A percentile compares a stretch with the other conserved stretches of the same genome.
phyloP scores from a whole-genome alignment of 352 stramenopile genomes.

The Globisporangium acanthophoron region DNA sequence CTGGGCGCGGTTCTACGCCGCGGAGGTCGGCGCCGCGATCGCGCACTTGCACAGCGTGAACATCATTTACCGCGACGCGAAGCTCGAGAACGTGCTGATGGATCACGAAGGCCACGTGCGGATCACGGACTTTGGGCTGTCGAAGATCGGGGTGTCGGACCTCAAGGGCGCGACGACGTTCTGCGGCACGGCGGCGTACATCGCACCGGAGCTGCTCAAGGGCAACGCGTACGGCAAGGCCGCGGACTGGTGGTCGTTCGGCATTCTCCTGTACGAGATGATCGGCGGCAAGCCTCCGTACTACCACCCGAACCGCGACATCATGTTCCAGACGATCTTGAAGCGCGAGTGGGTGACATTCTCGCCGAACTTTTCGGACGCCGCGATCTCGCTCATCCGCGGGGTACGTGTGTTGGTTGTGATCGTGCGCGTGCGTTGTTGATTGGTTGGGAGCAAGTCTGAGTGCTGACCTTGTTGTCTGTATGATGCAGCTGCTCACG shows the following conservation, averaged over 20 bases:
- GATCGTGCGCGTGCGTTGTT: neutral
- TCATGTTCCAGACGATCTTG: conserved; percentile 91
- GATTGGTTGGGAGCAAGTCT: neutral
- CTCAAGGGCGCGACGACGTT: conserved; percentile 89
- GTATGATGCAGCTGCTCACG: conserved; percentile 84
- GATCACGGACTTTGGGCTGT: conserved; percentile 94
- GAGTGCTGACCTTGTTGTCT: neutral
- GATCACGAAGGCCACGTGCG: conserved; percentile 92
- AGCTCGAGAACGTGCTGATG: conserved; percentile 95
- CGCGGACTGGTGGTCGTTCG: conserved; percentile 95
- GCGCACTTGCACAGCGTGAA: conserved; percentile 91
- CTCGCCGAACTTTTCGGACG: conserved; percentile 90
- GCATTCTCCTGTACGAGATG: conserved; percentile 95
- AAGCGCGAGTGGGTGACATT: conserved; percentile 94
- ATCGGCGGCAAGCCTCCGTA: conserved; percentile 90
- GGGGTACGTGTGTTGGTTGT: conserved; percentile 56
- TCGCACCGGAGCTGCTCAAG: conserved; percentile 89
- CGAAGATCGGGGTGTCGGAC: conserved; percentile 88
- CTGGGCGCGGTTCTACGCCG: conserved; percentile 89
- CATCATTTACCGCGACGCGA: conserved; percentile 96
- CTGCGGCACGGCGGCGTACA: conserved; percentile 92
- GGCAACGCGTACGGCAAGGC: conserved; percentile 88
- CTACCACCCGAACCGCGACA: conserved; percentile 89
- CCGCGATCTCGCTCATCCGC: conserved; percentile 88
- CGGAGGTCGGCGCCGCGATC: conserved; percentile 92